These are phyloP conservation scores for Plasmodium coatneyi DNA, from an alignment of 169 alveolate genomes.

Conservation along the genomic window DNA sequence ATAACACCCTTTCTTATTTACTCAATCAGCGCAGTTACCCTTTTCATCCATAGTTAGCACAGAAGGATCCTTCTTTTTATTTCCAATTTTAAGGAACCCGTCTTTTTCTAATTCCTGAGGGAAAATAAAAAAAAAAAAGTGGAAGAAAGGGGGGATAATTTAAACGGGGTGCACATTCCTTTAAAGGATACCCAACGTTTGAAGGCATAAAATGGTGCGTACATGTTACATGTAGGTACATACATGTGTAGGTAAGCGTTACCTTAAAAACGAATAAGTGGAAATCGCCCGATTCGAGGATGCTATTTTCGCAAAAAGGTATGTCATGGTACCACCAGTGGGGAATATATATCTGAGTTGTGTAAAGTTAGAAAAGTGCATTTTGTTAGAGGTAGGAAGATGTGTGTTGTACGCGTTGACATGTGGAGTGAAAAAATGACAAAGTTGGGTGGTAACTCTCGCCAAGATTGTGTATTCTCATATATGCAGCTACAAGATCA, in stretches of 20 bases:
- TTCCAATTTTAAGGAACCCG: slow-evolving; percentile 45
- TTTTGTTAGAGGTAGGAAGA: not conserved
- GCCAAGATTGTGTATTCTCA: not conserved
- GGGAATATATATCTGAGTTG: slow-evolving; percentile 63
- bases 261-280: slow-evolving; percentile 51
- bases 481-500: not conserved
- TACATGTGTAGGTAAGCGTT: not conserved
- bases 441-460: not conserved
- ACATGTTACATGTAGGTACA: not conserved
- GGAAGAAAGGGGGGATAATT: not conserved
- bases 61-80: slow-evolving; percentile 4
- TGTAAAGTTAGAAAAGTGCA: not conserved
- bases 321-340: slow-evolving; percentile 71
- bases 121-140: slow-evolving; percentile 10
- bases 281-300: slow-evolving; percentile 29
- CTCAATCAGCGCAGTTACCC: slow-evolving; percentile 26
- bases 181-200: not conserved
- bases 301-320: slow-evolving; percentile 32
- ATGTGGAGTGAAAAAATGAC: not conserved
- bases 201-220: not conserved
- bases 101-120: slow-evolving; percentile 61
- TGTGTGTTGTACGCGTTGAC: not conserved
- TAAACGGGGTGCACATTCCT: not conserved
- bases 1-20: not conserved
- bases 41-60: slow-evolving; percentile 65